Evolutionary conservation across 192 early-diverging fungal species (phyloP), one percentile per base, ranked within the genome.

Genomic region (Helicostylum pulchrum): DNA sequence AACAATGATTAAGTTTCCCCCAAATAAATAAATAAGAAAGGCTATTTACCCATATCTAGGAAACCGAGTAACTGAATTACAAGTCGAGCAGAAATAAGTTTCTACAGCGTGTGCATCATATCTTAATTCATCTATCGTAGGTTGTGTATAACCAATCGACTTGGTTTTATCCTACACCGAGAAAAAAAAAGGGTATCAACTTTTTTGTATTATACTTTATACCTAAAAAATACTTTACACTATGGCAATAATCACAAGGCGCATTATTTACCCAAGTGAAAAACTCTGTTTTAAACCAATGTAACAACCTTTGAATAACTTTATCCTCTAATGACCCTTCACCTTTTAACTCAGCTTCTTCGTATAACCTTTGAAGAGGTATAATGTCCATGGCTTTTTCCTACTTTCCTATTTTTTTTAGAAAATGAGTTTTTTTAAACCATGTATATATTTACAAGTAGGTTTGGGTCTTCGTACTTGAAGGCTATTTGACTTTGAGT

Each of bases 211-310:
- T 12, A 39, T 42, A 43, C n/a, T 26, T 20, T 57, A 8, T 4
- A 43, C 4, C 0, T 58, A 44, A 10, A 44, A 11, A 12, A 1
- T 34, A 2, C 19, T 4, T 34, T 36, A 31, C 50, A 23, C 71
- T 78, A 39, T 66, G 43, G 44, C 80, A 82, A 43, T 52, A 53
- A 21, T 61, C 62, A 51, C 82, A 84, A 1, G 74, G 69, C 14
- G 74, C 71, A 31, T 69, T 43, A 48, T 84, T 67, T 7, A 81
- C 76, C 82, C 82, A 84, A 6, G 62, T 66, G 57, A 84, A 84
- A 48, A 78, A 84, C 10, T 78, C 79, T 7, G 62, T 65, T 48
- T 84, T 84, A 62, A 82, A 84, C 82, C 82, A 84, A 17, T 71
- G 62, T 49, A 84, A 36, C 14, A 82, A 58, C 9, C 74, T 64